Base-by-base conservation (phyloP, 257 asterid species). In the Sherardia arvensis region DNA sequence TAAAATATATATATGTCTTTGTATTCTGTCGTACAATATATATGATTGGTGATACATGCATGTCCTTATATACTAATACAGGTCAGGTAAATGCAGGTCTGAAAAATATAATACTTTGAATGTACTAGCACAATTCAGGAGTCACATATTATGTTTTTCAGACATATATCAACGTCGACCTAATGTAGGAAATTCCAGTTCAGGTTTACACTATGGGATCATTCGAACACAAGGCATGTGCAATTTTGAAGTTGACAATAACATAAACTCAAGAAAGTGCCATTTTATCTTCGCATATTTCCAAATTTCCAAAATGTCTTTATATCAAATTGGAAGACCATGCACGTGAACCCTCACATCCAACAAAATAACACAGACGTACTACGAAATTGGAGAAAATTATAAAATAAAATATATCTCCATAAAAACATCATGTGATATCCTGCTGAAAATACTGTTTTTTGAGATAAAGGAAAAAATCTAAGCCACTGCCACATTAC, bases 151-250 rank as follows among this genome's bases (percentile, higher is more conserved):
- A n/a, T n/a, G n/a, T n/a, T n/a, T n/a, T n/a, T n/a, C n/a, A n/a
- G n/a, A n/a, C n/a, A n/a, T n/a, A n/a, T n/a, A n/a, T n/a, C n/a
- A n/a, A n/a, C n/a, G n/a, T n/a, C n/a, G n/a, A n/a, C n/a, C n/a
- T n/a, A n/a, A n/a, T n/a, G n/a, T n/a, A n/a, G n/a, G n/a, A n/a
- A n/a, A n/a, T n/a, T n/a, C n/a, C n/a, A n/a, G n/a, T n/a, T 8
- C 29, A 53, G 27, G 28, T 20, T 20, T 53, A 23, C 12, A 11
- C 5, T 8, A 29, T 21, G 12, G 12, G 29, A 53, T 53, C 23
- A 47, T 8, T 2, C n/a, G n/a, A 25, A 33, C 55, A 17, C 66
- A 60, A 8, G 21, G 67, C 72, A 68, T 60, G 67, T 60, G 72
- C 55, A 32, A 30, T 32, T n/a, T 29, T 58, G 14, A 45, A 59